phyloP scores from a whole-genome alignment of 169 alveolate species.

The Cystoisospora suis region DNA sequence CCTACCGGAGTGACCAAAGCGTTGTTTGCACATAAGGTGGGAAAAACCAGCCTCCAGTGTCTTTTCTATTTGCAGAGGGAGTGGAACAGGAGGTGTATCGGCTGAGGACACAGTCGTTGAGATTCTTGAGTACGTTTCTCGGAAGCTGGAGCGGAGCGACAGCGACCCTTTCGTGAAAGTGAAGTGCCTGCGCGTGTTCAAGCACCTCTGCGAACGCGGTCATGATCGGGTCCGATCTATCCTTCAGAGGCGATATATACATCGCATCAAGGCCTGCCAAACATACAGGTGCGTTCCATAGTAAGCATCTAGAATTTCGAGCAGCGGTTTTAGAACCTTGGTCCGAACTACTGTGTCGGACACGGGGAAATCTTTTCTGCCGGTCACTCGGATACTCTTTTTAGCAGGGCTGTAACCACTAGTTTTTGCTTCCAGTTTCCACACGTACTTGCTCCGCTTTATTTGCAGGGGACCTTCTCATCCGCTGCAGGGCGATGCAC shows the following conservation, averaged over 20 bases:
- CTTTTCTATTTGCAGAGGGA: background rate
- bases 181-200: conserved; percentile 13
- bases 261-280: conserved; percentile 1
- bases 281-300: background rate
- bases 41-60: background rate
- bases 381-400: no score
- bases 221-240: background rate
- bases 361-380: no score
- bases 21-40: no score
- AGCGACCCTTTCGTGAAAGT: conserved; percentile 30
- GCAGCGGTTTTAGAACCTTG: no score
- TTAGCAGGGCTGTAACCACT: no score
- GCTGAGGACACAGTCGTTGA: background rate
- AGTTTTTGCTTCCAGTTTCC: background rate
- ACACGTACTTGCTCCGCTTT: background rate
- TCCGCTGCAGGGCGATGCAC: conserved; percentile 42
- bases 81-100: background rate
- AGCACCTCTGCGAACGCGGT: conserved; percentile 34
- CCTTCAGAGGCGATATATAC: background rate
- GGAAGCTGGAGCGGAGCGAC: conserved; percentile 6
- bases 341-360: no score
- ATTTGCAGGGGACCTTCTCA: conserved; percentile 30
- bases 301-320: background rate
- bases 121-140: background rate
- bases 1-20: no score